Base-by-base conservation (phyloP, 2,329 filamentous ascomycete species). In the Fusarium napiforme region DNA sequence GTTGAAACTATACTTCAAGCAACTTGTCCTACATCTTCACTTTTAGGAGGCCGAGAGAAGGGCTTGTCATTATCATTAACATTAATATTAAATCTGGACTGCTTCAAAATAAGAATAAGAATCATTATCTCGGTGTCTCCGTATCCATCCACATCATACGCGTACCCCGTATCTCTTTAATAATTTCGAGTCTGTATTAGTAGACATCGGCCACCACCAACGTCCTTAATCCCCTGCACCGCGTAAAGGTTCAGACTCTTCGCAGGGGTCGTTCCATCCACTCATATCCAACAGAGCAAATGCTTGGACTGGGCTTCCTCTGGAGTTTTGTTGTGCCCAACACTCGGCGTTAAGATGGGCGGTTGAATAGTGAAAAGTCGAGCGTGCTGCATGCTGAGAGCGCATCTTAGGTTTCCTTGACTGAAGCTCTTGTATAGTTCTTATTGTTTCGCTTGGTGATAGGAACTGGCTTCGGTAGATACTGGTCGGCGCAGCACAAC, bases 341-440 rank as follows among this genome's bases (percentile, higher is more conserved):
- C 75, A 77, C 42, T 77, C 75, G 75, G 75, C 75, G 73, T 77
- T 77, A 73, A 76, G 75, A 77, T 75, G 75, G 75, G 75, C 75
- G 59, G 52, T 40, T 69, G 46, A 57, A 64, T 53, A 30, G 42
- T 60, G 30, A 57, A 58, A 72, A 69, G 47, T 37, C 49, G 64
- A 67, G 71, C 50, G 43, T 50, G 39, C 23, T 61, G 63, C 32
- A 26, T 19, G 10, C 37, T 4, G 37, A 45, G 56, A 60, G 55
- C 62, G 55, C 67, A 64, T 73, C 69, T 40, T 23, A 34, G 37
- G 16, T 42, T 50, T 19, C 4, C 14, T 21, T 50, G 21, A 6
- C n/a, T 32, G 15, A 10, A 40, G 12, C 32, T 40, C 9, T 26
- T 18, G 30, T 10, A 21, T n/a, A 18, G n/a, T 23, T 12, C 11